phyloP scores from a whole-genome alignment of 2,329 filamentous ascomycete genomes.

The Bertia moriformis region DNA sequence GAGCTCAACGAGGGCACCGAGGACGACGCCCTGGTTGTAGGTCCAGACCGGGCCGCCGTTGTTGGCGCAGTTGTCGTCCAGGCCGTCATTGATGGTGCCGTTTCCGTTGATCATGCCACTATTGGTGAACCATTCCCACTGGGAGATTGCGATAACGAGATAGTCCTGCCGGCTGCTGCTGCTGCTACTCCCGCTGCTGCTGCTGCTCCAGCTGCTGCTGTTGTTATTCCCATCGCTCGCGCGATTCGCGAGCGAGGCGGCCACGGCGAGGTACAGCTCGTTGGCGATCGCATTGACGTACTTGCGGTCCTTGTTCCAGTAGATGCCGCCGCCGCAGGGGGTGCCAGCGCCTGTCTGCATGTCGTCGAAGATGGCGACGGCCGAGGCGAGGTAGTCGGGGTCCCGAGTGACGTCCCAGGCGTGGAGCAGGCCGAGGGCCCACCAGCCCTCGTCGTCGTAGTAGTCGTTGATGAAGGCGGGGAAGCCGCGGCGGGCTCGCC shows the following conservation, averaged over 20 bases:
- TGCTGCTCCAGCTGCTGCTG: too few species aligned
- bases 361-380: slow-evolving; percentile 36
- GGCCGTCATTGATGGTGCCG: slow-evolving; percentile 36
- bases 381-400: slow-evolving; percentile 33
- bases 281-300: slow-evolving; percentile 42
- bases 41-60: slow-evolving; percentile 33
- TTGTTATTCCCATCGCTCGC: too few species aligned
- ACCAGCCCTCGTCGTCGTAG: slow-evolving; percentile 53
- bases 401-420: slow-evolving; percentile 38
- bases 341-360: too few species aligned
- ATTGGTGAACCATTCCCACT: slow-evolving; percentile 36
- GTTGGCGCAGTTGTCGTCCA: slow-evolving; percentile 32
- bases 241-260: slow-evolving; percentile 35
- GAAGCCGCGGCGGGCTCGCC: too few species aligned
- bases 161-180: too few species aligned
- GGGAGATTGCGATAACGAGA: slow-evolving; percentile 29
- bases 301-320: slow-evolving; percentile 36
- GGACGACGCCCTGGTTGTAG: slow-evolving; percentile 44
- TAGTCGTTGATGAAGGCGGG: too few species aligned
- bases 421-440: slow-evolving; percentile 42
- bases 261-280: slow-evolving; percentile 38
- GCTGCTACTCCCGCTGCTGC: too few species aligned
- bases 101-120: slow-evolving; percentile 35
- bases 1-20: slow-evolving; percentile 38
- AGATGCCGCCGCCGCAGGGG: too few species aligned